Conservation (phyloP, 78 protist species). For the Pigoraptor vietnamica region DNA sequence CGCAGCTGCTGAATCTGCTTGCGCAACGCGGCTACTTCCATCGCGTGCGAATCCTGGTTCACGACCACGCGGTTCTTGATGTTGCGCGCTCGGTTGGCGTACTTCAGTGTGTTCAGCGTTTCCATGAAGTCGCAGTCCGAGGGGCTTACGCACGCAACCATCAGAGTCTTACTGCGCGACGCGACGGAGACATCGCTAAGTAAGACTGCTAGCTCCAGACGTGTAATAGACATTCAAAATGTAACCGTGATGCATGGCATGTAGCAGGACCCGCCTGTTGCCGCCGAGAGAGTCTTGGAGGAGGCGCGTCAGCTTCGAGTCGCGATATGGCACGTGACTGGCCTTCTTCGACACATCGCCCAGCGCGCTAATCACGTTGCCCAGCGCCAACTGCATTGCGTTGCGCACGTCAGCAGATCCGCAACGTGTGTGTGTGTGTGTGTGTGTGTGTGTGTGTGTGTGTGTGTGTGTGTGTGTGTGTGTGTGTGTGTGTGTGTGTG, state of each 20-base stretch:
- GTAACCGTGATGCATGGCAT: neutral
- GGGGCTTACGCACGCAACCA: constrained; percentile 63
- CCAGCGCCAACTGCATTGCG: constrained; percentile 33
- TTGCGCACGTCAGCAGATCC: too few species aligned
- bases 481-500: too few species aligned
- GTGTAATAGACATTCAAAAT: neutral
- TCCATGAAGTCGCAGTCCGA: constrained; percentile 21
- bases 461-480: too few species aligned
- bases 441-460: too few species aligned
- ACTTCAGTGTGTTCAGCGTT: constrained; percentile 61
- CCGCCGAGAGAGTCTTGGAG: constrained; percentile 71
- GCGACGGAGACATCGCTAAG: neutral
- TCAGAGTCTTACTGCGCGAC: constrained; percentile 37
- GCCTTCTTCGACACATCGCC: constrained; percentile 22
- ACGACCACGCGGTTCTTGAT: constrained; percentile 47
- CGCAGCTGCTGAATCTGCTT: neutral
- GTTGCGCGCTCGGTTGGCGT: constrained; percentile 67
- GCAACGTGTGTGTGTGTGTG: too few species aligned
- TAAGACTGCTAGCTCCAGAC: constrained; percentile 30
- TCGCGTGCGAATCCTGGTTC: neutral
- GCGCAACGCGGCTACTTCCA: neutral
- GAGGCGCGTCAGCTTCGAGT: constrained; percentile 26
- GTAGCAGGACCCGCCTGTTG: too few species aligned
- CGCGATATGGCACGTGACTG: constrained; percentile 70
- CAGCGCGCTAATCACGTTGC: constrained; percentile 71